Percentiles rank a stretch among this genome's conserved stretches.
phyloP scores from a whole-genome alignment of 2,329 filamentous ascomycete genomes.

The Sporothrix curviconia region DNA sequence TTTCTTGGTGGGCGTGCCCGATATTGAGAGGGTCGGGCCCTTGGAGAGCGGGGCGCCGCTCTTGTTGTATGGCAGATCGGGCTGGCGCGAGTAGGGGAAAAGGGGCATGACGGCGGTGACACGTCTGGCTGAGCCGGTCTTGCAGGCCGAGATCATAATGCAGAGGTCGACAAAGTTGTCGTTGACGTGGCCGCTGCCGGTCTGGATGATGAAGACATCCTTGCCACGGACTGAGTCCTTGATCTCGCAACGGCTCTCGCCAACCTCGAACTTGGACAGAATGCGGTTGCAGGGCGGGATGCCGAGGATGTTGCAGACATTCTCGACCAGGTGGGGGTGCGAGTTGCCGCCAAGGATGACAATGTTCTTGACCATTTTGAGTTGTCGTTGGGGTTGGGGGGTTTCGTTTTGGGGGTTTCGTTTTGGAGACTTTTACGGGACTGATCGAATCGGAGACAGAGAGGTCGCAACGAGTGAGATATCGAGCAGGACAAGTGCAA shows the following conservation, averaged over 20 bases:
- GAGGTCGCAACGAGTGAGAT: too few relatives aligned
- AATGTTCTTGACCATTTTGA: constrained; percentile 82
- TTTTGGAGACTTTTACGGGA: neutral
- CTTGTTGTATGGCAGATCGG: constrained; percentile 96
- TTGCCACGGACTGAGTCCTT: constrained; percentile 94
- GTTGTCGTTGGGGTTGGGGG: too few relatives aligned
- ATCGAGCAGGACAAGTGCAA: neutral
- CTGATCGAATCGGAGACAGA: too few relatives aligned
- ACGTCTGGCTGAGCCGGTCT: constrained; percentile 71
- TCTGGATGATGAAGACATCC: constrained; percentile 98
- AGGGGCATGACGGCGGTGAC: constrained; percentile 92
- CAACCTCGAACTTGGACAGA: constrained; percentile 86
- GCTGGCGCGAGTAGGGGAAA: constrained; percentile 95
- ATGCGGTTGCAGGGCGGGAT: constrained; percentile 79
- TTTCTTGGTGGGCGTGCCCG: constrained; percentile 30
- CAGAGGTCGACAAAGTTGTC: constrained; percentile 94
- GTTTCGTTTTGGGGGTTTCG: neutral
- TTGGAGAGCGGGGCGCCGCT: constrained; percentile 79
- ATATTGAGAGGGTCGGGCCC: constrained; percentile 39
- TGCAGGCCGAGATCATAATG: constrained; percentile 98
- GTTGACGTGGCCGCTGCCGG: constrained; percentile 85
- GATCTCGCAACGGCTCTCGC: constrained; percentile 92
- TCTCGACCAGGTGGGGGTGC: constrained; percentile 80
- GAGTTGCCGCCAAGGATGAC: constrained; percentile 90
- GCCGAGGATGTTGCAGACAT: constrained; percentile 80